These are phyloP conservation scores for Zymoseptoria tritici DNA, from an alignment of 2,329 filamentous ascomycete species.

Conservation along the genomic window DNA sequence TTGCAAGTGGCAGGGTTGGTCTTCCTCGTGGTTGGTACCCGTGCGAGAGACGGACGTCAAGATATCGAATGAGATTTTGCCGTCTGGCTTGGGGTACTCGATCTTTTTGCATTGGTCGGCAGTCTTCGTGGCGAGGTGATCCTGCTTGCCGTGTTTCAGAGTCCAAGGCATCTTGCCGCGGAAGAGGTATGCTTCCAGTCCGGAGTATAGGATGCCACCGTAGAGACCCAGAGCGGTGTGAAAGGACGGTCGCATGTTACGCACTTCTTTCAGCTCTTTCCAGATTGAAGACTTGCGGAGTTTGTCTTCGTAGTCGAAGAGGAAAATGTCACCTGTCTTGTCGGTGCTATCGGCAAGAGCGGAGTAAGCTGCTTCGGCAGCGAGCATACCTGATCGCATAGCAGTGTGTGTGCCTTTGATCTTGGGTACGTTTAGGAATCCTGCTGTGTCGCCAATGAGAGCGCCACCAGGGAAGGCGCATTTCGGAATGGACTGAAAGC, in stretches of 20 bases:
- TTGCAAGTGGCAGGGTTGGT: conserved; percentile 92
- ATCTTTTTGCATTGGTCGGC: conserved; percentile 81
- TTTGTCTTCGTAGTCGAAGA: conserved; percentile 88
- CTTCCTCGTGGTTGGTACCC: conserved; percentile 97
- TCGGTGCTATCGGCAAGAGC: conserved; percentile 55
- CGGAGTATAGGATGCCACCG: conserved; percentile 87
- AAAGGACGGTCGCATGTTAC: conserved; percentile 96
- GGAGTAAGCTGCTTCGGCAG: conserved; percentile 79
- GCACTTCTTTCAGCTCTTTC: conserved; percentile 88
- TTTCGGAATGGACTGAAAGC: conserved; percentile 96
- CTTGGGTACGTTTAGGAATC: conserved; percentile 95
- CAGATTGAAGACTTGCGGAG: conserved; percentile 82
- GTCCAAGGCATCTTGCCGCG: conserved; percentile 89
- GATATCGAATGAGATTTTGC: conserved; percentile 91
- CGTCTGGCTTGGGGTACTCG: conserved; percentile 93
- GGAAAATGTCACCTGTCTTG: conserved; percentile 64
- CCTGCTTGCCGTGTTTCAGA: conserved; percentile 70
- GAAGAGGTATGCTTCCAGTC: conserved; percentile 80
- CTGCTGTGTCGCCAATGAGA: conserved; percentile 90
- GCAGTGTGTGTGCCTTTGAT: conserved; percentile 97
- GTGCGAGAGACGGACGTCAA: conserved; percentile 90
- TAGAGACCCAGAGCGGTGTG: conserved; percentile 78
- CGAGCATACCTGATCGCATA: conserved; percentile 95
- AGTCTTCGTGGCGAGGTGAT: conserved; percentile 69
- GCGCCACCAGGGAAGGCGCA: conserved; percentile 93